Conservation (phyloP, 371 early-diverging fungal species). For the Amoeboaphelidium protococcarum region DNA sequence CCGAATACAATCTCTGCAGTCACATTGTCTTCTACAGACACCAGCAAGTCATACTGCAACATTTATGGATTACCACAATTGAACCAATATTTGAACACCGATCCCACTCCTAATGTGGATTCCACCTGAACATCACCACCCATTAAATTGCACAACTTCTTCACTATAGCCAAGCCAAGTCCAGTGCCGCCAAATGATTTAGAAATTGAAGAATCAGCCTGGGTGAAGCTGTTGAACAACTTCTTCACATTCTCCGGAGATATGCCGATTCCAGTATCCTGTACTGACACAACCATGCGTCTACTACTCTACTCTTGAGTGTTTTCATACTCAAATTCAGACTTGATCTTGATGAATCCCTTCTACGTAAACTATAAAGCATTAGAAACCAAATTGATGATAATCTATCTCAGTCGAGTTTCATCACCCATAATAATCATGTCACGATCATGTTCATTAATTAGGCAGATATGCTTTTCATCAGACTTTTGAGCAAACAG, state of each 20-base stretch:
- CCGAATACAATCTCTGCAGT: not conserved
- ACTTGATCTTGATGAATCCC: not conserved
- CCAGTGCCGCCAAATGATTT: constrained; percentile 5
- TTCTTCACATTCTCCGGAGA: constrained; percentile 2
- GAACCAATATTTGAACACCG: constrained; percentile 25
- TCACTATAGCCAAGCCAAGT: constrained; percentile 6
- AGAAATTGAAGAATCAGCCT: constrained; percentile 3
- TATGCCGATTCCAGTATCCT: constrained; percentile 9
- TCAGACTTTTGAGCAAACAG: constrained; percentile 11
- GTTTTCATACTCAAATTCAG: not conserved
- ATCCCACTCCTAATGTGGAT: constrained; percentile 32
- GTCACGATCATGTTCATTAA: too few species aligned
- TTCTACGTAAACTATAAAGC: constrained; percentile 60
- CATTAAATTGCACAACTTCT: constrained; percentile 32
- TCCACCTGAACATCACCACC: constrained; percentile 50
- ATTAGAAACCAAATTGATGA: constrained; percentile 14
- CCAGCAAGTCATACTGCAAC: not conserved
- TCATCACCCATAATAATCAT: constrained; percentile 1
- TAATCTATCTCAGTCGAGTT: constrained; percentile 16
- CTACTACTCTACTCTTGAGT: too few species aligned
- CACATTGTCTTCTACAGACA: not conserved
- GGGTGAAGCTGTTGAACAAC: constrained; percentile 6
- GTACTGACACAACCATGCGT: constrained; percentile 18
- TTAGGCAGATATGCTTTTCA: not conserved
- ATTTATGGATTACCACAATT: not conserved